Evolutionary conservation across 768 basidiomycete species (phyloP), one percentile per base, ranked within the genome.

Genomic region (Solioccasus polychromus): DNA sequence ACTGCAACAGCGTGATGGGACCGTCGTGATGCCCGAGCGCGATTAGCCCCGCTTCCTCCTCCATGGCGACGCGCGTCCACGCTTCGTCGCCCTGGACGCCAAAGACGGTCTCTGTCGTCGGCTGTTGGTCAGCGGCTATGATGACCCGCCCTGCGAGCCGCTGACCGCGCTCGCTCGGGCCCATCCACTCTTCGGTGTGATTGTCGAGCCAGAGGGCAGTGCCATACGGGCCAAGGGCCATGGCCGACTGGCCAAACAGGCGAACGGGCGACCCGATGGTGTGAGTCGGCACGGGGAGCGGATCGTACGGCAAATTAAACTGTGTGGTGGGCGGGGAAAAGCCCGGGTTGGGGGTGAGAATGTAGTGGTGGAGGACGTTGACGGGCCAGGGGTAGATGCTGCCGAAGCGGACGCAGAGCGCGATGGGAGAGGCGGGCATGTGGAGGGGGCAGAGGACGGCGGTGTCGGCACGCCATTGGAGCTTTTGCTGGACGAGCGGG

Each of bases 201-300:
- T 70, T 79, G 52, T 88, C 85, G 26, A 84, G 65, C 79, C 83
- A 88, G 14, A 88, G 51, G 5, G 76, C 78, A 5, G 80, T 84
- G 4, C 84, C 85, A 53, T 77, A 73, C 4, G 62, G 64, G 1
- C 83, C 83, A 17, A 87, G 53, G 0, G 68, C 68, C 64, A 81
- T 72, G 38, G 80, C 71, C 23, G 77, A 76, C 19, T 68, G 72
- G 2, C 77, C 68, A 51, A 82, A 80, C 25, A 84, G 60, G 12
- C 80, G 76, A 12, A 85, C 64, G 3, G 84, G 82, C 2, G 80
- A 76, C 1, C 67, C 71, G 41, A 82, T 71, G 10, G 69, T 69
- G 28, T 73, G 71, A 10, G 62, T 44, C 1, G 57, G 52, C 7
- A 64, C 44, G 0, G 68, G 60, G 1, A 69, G 71, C 0, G 68